Base-by-base conservation (phyloP, 176 grass and related monocot species). In the Carex littledalei region DNA sequence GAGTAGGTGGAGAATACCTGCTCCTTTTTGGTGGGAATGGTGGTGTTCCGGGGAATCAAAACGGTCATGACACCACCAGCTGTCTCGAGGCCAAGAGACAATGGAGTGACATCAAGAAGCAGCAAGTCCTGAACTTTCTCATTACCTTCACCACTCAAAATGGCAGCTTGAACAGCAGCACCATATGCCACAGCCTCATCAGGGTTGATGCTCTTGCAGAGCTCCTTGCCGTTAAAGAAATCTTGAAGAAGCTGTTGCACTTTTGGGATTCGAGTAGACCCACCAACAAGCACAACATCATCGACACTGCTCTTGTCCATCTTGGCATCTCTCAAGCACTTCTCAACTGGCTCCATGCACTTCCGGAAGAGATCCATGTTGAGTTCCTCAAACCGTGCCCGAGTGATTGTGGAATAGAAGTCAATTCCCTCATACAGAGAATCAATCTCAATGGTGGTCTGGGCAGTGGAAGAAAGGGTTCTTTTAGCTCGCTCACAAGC, bases 141-240 rank as follows among this genome's bases (percentile, higher is more conserved):
- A 61, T 92, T 97, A 86, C 94, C 94, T 86, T 92, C 90, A 26
- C 94, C 94, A 21, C 86, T 94, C 62, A 97, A 81, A 66, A 97
- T 97, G 17, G 94, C 94, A 45, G 94, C 94, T 81, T 97, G 92
- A n/a, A 97, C 94, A 1, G 92, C 87, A 1, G 92, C 94, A 35
- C 94, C 92, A 39, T 94, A 97, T 0, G 94, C 94, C 20, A 97
- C 94, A 1, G 94, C 92, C 79, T 97, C 94, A 22, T 97, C 94
- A 2, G 94, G 92, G 81, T 97, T 97, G 89, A 97, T 97, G 84
- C 90, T 97, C 87, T 97, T 97, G 92, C 94, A 97, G 8, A 94
- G 86, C 73, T 97, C 92, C 82, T 97, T 97, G 66, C 94, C 92
- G 18, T 92, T 97, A 84, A 97, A 97, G 83, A 91, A 93, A 63